Evolutionary conservation across 306 rosid species (phyloP), one percentile per base, ranked within the genome.

Genomic region (Oxytropis ochrocephala): DNA sequence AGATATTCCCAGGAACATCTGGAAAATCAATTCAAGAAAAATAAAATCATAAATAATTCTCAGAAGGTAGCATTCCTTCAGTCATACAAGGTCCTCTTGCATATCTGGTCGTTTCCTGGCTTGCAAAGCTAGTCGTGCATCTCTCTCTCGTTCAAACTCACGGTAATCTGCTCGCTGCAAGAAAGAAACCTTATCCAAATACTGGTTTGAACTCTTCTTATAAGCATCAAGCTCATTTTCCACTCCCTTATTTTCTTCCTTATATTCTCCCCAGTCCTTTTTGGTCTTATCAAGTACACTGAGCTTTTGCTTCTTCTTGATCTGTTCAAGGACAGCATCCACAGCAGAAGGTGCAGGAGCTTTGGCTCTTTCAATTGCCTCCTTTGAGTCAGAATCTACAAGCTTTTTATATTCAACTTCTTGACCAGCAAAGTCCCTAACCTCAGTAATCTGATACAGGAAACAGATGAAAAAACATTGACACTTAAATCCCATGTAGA

Each of bases 191-290:
- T 65, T 89, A 0, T 91, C 97, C 63, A 95, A 86, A 82, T 95
- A 95, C 76, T 95, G 96, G 63, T 95, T 91, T 50, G 97, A 91
- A 81, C 99, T 95, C 88, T 89, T 95, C 79, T 95, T 95, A 86
- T 91, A 95, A 42, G 97, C 92, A 81, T 91, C 99, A 83, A 95
- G 86, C 79, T 95, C 95, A 0, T 79, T 85, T 61, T 91, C 99
- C 82, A 91, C 19, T 27, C 95, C 89, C 72, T 74, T 88, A 41
- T 82, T 87, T 77, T 94, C 99, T 51, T 81, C 99, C 85, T 95
- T 95, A 66, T 67, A 95, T 86, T 89, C 99, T 53, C 99, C 99
- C 99, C 99, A 95, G 75, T 95, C 99, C 80, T 81, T 84, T 69
- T 91, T 95, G 1, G 95, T 87, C 86, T 95, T 95, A 80, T 91